phyloP scores from a whole-genome alignment of 2,329 filamentous ascomycete species.

The Colletotrichum salicis region DNA sequence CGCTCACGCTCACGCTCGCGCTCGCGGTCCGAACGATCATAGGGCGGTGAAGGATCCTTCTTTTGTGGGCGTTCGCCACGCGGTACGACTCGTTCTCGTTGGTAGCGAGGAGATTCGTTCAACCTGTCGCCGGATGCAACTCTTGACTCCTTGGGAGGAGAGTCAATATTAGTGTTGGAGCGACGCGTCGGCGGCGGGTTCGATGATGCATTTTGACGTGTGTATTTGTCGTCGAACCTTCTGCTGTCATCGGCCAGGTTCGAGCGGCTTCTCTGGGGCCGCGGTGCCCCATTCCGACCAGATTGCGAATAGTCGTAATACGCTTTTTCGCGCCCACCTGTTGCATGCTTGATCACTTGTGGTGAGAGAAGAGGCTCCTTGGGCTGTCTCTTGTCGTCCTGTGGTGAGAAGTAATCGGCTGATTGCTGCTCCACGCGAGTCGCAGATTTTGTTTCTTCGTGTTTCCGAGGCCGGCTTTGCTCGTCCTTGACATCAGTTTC shows the following conservation, averaged over 20 bases:
- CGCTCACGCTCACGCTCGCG: constrained; percentile 14
- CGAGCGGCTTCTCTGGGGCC: constrained; percentile 44
- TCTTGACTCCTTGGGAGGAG: constrained; percentile 40
- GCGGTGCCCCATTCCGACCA: constrained; percentile 41
- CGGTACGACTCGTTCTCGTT: constrained; percentile 29
- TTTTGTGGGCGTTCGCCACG: constrained; percentile 38
- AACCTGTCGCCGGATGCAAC: constrained; percentile 47
- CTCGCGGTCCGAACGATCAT: constrained; percentile 41
- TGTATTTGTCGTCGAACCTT: constrained; percentile 39
- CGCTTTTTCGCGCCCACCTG: constrained; percentile 54
- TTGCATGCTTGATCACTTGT: constrained; percentile 52
- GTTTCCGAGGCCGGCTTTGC: constrained; percentile 41
- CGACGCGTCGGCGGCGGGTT: constrained; percentile 41
- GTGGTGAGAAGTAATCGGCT: constrained; percentile 46
- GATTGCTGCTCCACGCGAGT: constrained; percentile 43
- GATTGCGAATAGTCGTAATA: constrained; percentile 47
- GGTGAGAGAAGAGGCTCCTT: constrained; percentile 54
- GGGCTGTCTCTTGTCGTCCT: constrained; percentile 39
- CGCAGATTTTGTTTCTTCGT: constrained; percentile 50
- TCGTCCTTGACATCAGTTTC: constrained; percentile 50
- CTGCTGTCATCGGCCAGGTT: constrained; percentile 41
- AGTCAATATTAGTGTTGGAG: constrained; percentile 41
- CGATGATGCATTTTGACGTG: constrained; percentile 42
- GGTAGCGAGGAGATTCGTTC: constrained; percentile 41
- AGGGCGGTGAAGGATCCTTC: constrained; percentile 45